A percentile compares a stretch with the other conserved stretches of the same genome.
Evolutionary conservation across 225 moss, liverwort and hornwort genomes (phyloP).

Genomic region (Physcomitrellopsis africana): DNA sequence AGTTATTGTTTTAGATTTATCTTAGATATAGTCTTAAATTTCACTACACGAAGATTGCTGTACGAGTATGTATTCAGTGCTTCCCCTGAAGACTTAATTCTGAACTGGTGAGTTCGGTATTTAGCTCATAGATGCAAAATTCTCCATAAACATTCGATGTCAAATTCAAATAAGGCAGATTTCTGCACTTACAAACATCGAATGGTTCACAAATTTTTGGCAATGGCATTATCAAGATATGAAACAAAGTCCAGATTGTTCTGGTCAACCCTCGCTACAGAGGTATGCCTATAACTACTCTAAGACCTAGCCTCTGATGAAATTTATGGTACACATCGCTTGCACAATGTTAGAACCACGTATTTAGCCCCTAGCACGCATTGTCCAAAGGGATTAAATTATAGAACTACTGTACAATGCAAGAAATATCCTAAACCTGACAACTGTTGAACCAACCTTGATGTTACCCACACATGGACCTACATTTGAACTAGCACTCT

Average conservation of each 20-base stretch:
- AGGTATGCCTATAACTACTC: neutral
- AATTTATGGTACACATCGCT: constrained; percentile 38
- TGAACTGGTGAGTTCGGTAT: too few relatives aligned
- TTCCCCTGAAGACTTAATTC: too few relatives aligned
- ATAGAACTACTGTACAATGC: constrained; percentile 36
- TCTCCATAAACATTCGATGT: too few relatives aligned
- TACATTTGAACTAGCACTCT: constrained; percentile 29
- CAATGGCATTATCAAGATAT: neutral
- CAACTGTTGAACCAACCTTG: constrained; percentile 26
- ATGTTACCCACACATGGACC: constrained; percentile 35
- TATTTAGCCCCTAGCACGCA: constrained; percentile 33
- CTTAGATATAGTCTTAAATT: too few relatives aligned
- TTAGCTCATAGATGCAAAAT: too few relatives aligned
- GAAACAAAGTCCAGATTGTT: constrained; percentile 12
- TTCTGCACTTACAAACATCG: too few relatives aligned
- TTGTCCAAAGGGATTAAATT: constrained; percentile 38
- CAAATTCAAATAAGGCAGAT: too few relatives aligned
- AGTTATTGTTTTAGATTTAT: too few relatives aligned
- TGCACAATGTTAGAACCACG: constrained; percentile 32
- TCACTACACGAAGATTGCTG: too few relatives aligned
- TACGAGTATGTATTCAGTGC: too few relatives aligned
- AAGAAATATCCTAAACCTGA: constrained; percentile 40
- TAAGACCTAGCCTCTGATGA: constrained; percentile 23
- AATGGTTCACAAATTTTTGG: too few relatives aligned
- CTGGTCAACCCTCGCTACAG: constrained; percentile 16